Conservation (phyloP, 129 eudicot species). For the Saposhnikovia divaricata region DNA sequence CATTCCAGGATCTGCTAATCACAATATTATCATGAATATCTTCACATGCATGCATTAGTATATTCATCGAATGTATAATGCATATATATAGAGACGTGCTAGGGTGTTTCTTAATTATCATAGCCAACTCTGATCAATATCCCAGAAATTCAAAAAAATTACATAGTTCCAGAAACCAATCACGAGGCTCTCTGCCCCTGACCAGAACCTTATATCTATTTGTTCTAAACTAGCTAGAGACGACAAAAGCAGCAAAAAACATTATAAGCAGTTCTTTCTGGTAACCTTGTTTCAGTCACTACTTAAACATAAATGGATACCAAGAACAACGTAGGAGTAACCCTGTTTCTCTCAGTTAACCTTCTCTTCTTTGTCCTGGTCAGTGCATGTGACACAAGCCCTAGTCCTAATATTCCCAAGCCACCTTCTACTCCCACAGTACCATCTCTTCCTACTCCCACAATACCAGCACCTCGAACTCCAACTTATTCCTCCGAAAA, state of each 20-base stretch:
- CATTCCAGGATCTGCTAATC: no score
- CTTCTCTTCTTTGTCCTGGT: conserved; percentile 34
- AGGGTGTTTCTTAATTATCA: background rate
- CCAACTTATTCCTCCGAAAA: conserved; percentile 7
- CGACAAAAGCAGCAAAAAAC: background rate
- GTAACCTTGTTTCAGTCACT: background rate
- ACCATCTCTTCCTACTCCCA: conserved; percentile 3
- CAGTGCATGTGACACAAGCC: conserved; percentile 27
- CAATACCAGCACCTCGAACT: background rate
- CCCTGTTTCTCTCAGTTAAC: conserved; percentile 37
- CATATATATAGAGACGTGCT: background rate
- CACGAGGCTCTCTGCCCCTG: background rate
- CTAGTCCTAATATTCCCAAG: background rate
- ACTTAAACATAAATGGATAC: conserved; percentile 20
- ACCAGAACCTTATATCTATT: background rate
- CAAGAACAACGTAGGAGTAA: conserved; percentile 18
- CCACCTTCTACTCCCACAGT: background rate
- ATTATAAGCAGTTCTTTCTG: background rate
- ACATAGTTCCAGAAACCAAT: no score
- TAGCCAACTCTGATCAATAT: background rate
- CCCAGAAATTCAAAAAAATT: background rate
- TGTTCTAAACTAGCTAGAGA: background rate
- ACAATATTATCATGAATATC: background rate
- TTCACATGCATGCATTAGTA: background rate
- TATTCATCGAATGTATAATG: background rate